Evolutionary conservation across 2,329 filamentous ascomycete genomes (phyloP).

Genomic region (Aspergillus terreus): DNA sequence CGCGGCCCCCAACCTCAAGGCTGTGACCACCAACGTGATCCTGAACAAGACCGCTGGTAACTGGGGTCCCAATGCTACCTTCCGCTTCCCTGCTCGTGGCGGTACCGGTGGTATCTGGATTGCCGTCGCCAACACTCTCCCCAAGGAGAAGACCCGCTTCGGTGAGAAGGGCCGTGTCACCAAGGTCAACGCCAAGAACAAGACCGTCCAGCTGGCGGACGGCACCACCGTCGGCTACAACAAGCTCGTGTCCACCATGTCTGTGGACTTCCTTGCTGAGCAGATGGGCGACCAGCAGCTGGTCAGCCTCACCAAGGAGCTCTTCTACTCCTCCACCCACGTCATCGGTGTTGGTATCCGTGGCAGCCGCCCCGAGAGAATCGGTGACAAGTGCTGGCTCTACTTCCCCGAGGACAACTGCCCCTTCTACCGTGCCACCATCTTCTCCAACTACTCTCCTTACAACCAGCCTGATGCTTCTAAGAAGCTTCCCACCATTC

Average conservation of each 20-base stretch:
- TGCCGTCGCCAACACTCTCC: constrained; percentile 87
- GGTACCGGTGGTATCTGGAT: constrained; percentile 99
- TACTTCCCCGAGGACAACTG: constrained; percentile 99
- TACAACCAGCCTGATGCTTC: constrained; percentile 88
- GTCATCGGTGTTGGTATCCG: constrained; percentile 95
- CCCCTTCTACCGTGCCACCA: constrained; percentile 98
- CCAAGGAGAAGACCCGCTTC: constrained; percentile 86
- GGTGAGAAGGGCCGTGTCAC: constrained; percentile 79
- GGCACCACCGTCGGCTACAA: constrained; percentile 87
- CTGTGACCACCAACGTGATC: constrained; percentile 88
- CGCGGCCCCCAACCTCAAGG: constrained; percentile 92
- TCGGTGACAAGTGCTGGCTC: constrained; percentile 99
- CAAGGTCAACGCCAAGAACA: constrained; percentile 81
- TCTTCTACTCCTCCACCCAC: constrained; percentile 96
- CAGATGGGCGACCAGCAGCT: constrained; percentile 85
- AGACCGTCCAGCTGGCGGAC: constrained; percentile 76
- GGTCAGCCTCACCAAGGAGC: constrained; percentile 75
- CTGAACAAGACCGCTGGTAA: constrained; percentile 93
- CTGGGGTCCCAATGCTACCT: constrained; percentile 98
- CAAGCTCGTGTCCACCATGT: constrained; percentile 94
- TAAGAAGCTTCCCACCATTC: constrained; percentile 80
- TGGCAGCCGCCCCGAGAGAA: constrained; percentile 85
- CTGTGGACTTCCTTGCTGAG: constrained; percentile 82
- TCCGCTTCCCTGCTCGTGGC: constrained; percentile 93
- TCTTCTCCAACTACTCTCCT: constrained; percentile 99